Base-by-base conservation (phyloP, 2,329 filamentous ascomycete species). In the Aspergillus alliaceus region DNA sequence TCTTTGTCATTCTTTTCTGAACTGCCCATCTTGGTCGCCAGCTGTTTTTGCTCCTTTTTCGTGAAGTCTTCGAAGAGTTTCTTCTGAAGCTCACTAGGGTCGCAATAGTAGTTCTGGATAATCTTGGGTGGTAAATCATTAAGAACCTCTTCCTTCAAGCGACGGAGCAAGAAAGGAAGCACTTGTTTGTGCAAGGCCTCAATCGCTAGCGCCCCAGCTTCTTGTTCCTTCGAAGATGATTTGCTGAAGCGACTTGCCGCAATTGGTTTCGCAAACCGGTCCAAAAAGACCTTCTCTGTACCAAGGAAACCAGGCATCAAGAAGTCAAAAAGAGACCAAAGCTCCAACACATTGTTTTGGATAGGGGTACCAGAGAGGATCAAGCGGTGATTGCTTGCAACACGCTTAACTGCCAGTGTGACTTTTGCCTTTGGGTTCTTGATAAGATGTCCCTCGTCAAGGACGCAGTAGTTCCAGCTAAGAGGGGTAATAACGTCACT, bases 161-260 rank as follows among this genome's bases (percentile, higher is more conserved):
- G 93, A 59, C 95, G 91, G 37, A 99, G 85, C 60, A 99, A 81
- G 87, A 99, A 99, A 1, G 95, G 95, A 32, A 99, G 80, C 1
- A 99, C 96, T 72, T 99, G 95, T 74, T 99, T 99, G 78, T 99
- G 95, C 22, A 99, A 81, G n/a, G 95, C 95, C 75, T 99, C 95
- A 56, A 99, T 96, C 0, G 95, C 95, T 25, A 99, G 80, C 1
- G 96, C 96, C 53, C 96, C 95, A 3, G 92, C 91, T 79, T 99
- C 95, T 77, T 99, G 96, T 72, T 99, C 95, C 70, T 97, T 98
- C 0, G 95, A 97, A 1, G 93, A 98, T 1, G 95, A 96, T 74
- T 98, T 99, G 75, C 91, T 93, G 72, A 93, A 96, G 20, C 96
- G 90, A 69, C 91, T 96, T 4, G 93, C 93, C 1, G 93, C 91